Evolutionary conservation across 2,329 filamentous ascomycete species (phyloP).

Genomic region (Hymenoscyphus linearis): DNA sequence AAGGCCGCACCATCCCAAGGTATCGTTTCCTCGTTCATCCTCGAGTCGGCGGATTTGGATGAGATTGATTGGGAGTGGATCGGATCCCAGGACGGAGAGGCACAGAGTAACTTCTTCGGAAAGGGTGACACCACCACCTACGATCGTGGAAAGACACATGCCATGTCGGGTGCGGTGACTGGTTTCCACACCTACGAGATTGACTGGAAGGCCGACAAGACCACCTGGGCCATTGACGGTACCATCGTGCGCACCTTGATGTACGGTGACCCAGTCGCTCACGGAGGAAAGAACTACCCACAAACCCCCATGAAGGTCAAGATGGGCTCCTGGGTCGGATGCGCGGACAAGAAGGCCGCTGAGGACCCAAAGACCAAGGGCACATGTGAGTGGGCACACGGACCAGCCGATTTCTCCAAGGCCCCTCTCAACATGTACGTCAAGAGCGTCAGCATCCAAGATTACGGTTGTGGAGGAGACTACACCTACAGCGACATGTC

Average conservation of each 20-base stretch:
- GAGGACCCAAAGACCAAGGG: slow-evolving; percentile 44
- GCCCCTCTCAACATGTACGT: slow-evolving; percentile 48
- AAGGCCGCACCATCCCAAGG: slow-evolving; percentile 43
- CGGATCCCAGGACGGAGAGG: slow-evolving; percentile 30
- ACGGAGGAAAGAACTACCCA: slow-evolving; percentile 53
- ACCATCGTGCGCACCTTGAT: slow-evolving; percentile 41
- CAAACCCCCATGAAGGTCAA: slow-evolving; percentile 66
- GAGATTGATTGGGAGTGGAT: slow-evolving; percentile 48
- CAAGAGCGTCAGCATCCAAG: slow-evolving; percentile 44
- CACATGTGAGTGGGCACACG: slow-evolving; percentile 64
- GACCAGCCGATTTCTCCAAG: slow-evolving; percentile 41
- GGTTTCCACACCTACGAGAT: slow-evolving; percentile 60
- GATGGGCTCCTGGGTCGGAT: slow-evolving; percentile 51
- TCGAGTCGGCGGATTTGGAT: slow-evolving; percentile 46
- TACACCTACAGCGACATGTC: slow-evolving; percentile 46
- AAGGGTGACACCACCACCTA: slow-evolving; percentile 49
- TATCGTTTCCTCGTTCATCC: slow-evolving; percentile 44
- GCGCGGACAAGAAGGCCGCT: slow-evolving; percentile 33
- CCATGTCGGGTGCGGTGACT: slow-evolving; percentile 30
- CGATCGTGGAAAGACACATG: slow-evolving; percentile 39
- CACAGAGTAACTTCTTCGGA: slow-evolving; percentile 49
- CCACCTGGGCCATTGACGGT: slow-evolving; percentile 57
- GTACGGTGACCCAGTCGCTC: slow-evolving; percentile 40
- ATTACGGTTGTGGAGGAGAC: slow-evolving; percentile 43
- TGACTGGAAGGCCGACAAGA: slow-evolving; percentile 56